These are phyloP conservation scores for Leccinum fuscescens DNA, from an alignment of 1,284 basidiomycete species.

Conservation along the genomic window DNA sequence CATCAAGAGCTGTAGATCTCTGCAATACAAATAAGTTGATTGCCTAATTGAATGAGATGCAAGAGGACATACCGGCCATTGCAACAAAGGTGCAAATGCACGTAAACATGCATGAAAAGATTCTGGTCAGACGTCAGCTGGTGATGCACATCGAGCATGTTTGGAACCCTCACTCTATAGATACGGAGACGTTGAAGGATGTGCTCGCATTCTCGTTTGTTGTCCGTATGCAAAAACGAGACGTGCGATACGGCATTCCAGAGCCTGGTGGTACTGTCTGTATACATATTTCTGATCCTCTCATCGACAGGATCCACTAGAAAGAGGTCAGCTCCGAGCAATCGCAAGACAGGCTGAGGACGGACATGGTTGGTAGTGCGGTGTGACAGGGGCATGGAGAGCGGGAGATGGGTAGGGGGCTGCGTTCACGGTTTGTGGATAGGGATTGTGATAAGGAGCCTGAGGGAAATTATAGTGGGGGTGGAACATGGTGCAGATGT, in stretches of 20 bases:
- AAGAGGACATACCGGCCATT: conserved; percentile 2
- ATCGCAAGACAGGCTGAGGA: neutral
- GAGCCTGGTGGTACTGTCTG: conserved; percentile 1
- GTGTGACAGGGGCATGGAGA: neutral
- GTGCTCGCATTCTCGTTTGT: conserved; percentile 5
- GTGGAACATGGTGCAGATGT: conserved; percentile 8
- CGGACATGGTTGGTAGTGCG: conserved; percentile 11
- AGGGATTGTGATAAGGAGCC: neutral
- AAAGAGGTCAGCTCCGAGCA: conserved; percentile 5
- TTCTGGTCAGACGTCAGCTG: conserved; percentile 17
- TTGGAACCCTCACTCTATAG: conserved; percentile 16
- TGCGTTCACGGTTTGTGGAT: neutral
- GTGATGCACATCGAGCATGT: neutral
- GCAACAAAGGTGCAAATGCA: conserved; percentile 24
- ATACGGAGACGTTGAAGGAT: conserved; percentile 19
- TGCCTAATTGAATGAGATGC: neutral
- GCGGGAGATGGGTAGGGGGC: neutral
- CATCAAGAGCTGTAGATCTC: conserved; percentile 12
- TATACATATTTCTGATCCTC: neutral
- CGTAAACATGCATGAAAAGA: conserved; percentile 26
- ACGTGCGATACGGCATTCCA: conserved; percentile 4
- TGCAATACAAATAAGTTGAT: neutral
- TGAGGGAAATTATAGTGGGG: neutral
- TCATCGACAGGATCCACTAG: conserved; percentile 14
- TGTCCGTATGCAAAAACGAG: neutral